Percentiles rank a stretch among this genome's conserved stretches.
Conservation (phyloP, 176 grass and related monocot genomes). For the Oryza glaberrima region DNA sequence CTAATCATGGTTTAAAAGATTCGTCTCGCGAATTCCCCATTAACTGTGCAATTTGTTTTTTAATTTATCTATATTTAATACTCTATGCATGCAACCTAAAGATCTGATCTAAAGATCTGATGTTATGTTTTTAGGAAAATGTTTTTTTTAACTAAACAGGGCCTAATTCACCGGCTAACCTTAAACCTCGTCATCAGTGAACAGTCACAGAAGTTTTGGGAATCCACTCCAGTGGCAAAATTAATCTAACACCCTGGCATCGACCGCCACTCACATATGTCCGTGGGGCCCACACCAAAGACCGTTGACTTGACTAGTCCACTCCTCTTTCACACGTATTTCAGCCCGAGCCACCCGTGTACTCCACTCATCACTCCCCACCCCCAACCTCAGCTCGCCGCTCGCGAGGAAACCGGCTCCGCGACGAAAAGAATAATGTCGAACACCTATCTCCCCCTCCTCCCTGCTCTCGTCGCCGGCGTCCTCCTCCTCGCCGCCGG, state of each 20-base stretch:
- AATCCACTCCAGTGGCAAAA: too few relatives aligned
- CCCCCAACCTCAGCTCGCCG: neutral
- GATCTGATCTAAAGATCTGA: too few relatives aligned
- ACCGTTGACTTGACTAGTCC: constrained; percentile 21
- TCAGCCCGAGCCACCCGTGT: neutral
- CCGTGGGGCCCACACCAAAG: neutral
- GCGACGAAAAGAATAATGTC: neutral
- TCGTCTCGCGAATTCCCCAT: too few relatives aligned
- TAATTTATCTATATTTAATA: too few relatives aligned
- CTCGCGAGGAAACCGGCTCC: neutral
- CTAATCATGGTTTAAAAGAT: too few relatives aligned
- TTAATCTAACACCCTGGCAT: too few relatives aligned
- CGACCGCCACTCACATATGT: neutral
- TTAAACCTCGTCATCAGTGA: too few relatives aligned
- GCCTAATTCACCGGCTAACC: too few relatives aligned
- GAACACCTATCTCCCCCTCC: neutral
- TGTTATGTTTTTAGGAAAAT: too few relatives aligned
- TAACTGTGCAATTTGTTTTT: too few relatives aligned
- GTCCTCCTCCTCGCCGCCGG: constrained; percentile 20
- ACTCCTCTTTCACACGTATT: constrained; percentile 26
- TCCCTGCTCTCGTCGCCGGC: neutral
- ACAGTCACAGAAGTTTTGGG: too few relatives aligned
- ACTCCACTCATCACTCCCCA: neutral
- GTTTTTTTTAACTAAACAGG: too few relatives aligned
- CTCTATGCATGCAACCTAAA: accelerated